Evolutionary conservation across 441 rosid genomes (phyloP).

Genomic region (Gossypium lobatum): DNA sequence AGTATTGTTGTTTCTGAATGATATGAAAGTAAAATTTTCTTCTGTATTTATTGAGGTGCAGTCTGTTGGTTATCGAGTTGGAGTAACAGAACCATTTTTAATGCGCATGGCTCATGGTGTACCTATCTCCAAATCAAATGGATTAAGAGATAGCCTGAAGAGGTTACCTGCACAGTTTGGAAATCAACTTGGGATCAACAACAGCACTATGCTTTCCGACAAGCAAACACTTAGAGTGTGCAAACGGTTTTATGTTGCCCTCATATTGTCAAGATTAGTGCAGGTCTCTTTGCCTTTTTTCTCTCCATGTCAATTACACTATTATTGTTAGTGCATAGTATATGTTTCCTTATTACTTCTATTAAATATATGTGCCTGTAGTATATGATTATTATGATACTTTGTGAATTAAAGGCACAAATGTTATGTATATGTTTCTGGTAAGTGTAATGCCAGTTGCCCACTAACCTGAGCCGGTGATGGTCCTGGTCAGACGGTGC

Average conservation of each 20-base stretch:
- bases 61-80: slow-evolving; percentile 97
- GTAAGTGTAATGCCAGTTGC: neutral
- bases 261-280: slow-evolving; percentile 85
- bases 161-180: slow-evolving; percentile 40
- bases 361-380: neutral
- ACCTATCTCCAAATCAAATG: slow-evolving; percentile 47
- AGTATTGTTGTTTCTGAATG: neutral
- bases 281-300: slow-evolving; percentile 46
- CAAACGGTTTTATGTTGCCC: slow-evolving; percentile 95
- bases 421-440: slow-evolving; percentile 2
- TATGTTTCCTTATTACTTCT: neutral
- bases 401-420: neutral
- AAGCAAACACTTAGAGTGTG: slow-evolving; percentile 80
- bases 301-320: slow-evolving; percentile 4
- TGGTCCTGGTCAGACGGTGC: neutral
- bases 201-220: slow-evolving; percentile 52
- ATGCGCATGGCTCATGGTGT: slow-evolving; percentile 99
- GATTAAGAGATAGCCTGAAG: slow-evolving; percentile 36
- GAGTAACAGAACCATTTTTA: slow-evolving; percentile 89
- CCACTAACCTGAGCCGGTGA: neutral
- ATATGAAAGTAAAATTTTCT: slow-evolving; percentile 5
- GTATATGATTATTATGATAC: neutral
- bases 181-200: slow-evolving; percentile 33
- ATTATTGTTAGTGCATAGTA: neutral
- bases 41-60: slow-evolving; percentile 35